Evolutionary conservation across 2,329 filamentous ascomycete species (phyloP).

Genomic region (Arthrobotrys iridis): DNA sequence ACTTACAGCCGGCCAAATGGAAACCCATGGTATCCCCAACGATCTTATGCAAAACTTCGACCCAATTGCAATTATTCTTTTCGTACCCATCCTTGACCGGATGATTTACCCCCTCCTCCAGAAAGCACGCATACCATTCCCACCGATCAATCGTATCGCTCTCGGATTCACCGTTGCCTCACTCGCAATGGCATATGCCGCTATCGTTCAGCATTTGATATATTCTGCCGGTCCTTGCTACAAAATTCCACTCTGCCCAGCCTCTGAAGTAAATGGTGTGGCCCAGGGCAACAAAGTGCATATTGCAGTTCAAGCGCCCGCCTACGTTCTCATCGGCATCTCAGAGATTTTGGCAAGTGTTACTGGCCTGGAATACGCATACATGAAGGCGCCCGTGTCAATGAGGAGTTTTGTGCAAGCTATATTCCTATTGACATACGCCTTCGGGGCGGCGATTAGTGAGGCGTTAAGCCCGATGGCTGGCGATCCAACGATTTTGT

Average conservation of each 20-base stretch:
- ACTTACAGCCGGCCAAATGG: slow-evolving; percentile 63
- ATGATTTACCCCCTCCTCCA: slow-evolving; percentile 70
- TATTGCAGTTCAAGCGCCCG: slow-evolving; percentile 67
- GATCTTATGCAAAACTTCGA: slow-evolving; percentile 72
- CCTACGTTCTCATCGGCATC: slow-evolving; percentile 68
- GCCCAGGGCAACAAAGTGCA: slow-evolving; percentile 63
- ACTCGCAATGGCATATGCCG: slow-evolving; percentile 68
- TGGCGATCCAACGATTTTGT: slow-evolving; percentile 63
- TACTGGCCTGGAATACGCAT: slow-evolving; percentile 77
- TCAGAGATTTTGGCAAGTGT: slow-evolving; percentile 74
- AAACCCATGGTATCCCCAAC: slow-evolving; percentile 68
- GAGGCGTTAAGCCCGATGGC: slow-evolving; percentile 64
- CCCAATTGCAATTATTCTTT: slow-evolving; percentile 70
- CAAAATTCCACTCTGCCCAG: slow-evolving; percentile 63
- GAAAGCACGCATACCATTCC: slow-evolving; percentile 67
- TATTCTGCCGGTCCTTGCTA: slow-evolving; percentile 69
- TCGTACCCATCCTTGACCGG: slow-evolving; percentile 67
- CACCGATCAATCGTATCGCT: slow-evolving; percentile 69
- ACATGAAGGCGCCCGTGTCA: slow-evolving; percentile 75
- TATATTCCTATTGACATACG: slow-evolving; percentile 69
- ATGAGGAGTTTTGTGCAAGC: slow-evolving; percentile 73
- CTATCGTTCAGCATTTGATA: slow-evolving; percentile 69
- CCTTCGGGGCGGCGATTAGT: slow-evolving; percentile 67
- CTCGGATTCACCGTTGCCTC: slow-evolving; percentile 68
- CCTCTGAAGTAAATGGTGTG: slow-evolving; percentile 58